phyloP scores from a whole-genome alignment of 2,329 filamentous ascomycete species.

The Aureobasidium uvarum region DNA sequence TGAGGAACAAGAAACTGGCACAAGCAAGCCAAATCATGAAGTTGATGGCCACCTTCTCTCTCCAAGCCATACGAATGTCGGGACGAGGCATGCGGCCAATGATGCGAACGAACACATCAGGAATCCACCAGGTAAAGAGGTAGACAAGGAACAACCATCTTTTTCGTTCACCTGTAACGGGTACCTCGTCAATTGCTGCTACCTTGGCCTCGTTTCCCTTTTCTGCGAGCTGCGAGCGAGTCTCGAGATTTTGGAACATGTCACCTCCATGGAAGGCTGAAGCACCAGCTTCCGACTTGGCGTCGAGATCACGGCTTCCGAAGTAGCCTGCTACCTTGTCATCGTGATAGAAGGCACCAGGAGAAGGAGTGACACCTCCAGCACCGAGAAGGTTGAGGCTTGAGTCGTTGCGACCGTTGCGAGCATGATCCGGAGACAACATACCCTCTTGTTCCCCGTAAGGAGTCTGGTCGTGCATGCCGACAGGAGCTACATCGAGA shows the following conservation, averaged over 20 bases:
- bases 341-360: constrained; percentile 62
- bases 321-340: constrained; percentile 85
- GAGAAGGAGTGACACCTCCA: constrained; percentile 46
- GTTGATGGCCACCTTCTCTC: constrained; percentile 98
- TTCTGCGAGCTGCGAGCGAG: constrained; percentile 89
- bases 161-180: constrained; percentile 75
- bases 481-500: constrained; percentile 54
- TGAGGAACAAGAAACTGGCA: constrained; percentile 76
- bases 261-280: constrained; percentile 91
- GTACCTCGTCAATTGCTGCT: constrained; percentile 83
- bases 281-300: constrained; percentile 84
- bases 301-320: constrained; percentile 72
- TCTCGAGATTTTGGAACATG: constrained; percentile 98
- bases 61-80: constrained; percentile 89
- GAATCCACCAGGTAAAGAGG: constrained; percentile 79
- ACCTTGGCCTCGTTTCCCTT: constrained; percentile 89
- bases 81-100: constrained; percentile 86
- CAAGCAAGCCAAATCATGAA: constrained; percentile 93
- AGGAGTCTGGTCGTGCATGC: constrained; percentile 57
- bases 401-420: constrained; percentile 57
- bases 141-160: constrained; percentile 87
- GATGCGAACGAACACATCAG: constrained; percentile 74
- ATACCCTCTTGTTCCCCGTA: constrained; percentile 57
- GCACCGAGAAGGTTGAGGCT: constrained; percentile 54
- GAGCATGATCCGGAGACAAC: constrained; percentile 54